Evolutionary conservation across 164 flowering plant species (phyloP).

Genomic region (Hamamelis virginiana): DNA sequence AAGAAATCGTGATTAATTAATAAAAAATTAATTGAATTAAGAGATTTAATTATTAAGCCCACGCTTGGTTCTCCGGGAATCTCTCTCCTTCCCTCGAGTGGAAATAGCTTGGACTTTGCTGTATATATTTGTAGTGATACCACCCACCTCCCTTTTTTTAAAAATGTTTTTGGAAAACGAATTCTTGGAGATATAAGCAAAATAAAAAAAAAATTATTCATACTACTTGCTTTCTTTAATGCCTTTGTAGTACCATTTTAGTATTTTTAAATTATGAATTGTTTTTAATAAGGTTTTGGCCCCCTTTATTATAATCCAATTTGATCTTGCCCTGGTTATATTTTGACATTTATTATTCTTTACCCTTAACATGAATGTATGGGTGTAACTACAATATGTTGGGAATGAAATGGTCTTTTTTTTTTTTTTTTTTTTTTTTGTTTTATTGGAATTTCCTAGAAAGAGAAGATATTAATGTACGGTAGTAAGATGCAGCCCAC

Average conservation of each 20-base stretch:
- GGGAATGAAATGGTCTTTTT: no score
- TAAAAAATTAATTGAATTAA: slow-evolving; percentile 8
- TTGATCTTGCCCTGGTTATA: background rate
- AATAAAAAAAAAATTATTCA: background rate
- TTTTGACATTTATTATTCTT: no score
- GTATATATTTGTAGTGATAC: background rate
- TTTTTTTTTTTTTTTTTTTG: no score
- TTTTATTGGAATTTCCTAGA: no score
- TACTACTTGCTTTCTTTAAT: background rate
- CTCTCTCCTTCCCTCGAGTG: slow-evolving; percentile 51
- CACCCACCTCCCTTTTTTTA: background rate
- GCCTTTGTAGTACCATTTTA: slow-evolving; percentile 5
- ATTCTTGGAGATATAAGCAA: slow-evolving; percentile 1
- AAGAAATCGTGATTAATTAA: slow-evolving; percentile 14
- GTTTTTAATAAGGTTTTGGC: background rate
- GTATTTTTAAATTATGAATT: background rate
- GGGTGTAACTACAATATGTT: no score
- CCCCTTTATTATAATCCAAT: background rate
- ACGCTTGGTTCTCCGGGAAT: slow-evolving; percentile 72
- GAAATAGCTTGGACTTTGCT: slow-evolving; percentile 27
- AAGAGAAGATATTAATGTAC: no score
- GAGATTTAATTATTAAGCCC: slow-evolving; percentile 36
- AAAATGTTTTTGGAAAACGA: slow-evolving; percentile 16
- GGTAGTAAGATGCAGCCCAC: no score
- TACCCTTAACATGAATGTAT: no score